These are phyloP conservation scores for Salix caprea DNA, from an alignment of 345 rosid species.

Conservation along the genomic window DNA sequence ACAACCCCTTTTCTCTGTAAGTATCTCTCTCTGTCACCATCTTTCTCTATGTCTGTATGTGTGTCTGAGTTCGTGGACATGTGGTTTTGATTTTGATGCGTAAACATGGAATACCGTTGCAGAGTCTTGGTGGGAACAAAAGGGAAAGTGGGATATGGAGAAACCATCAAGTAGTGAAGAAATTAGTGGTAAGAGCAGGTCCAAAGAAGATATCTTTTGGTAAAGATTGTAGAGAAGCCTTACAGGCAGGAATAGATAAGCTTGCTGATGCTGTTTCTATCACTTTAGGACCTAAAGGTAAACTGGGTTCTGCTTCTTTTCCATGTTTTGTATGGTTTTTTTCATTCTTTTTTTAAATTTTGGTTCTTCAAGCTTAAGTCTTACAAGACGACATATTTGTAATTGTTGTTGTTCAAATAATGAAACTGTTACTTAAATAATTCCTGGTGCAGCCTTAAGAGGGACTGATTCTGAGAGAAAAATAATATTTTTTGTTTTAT, in stretches of 20 bases:
- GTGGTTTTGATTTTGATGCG: too few relatives aligned
- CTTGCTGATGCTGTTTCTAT: constrained; percentile 84
- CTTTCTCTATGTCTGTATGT: too few relatives aligned
- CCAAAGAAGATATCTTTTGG: constrained; percentile 67
- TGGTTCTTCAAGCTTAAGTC: too few relatives aligned
- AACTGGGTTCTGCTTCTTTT: not conserved
- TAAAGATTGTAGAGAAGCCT: constrained; percentile 59
- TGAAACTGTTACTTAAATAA: not conserved
- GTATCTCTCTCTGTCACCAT: too few relatives aligned
- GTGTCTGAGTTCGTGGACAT: too few relatives aligned
- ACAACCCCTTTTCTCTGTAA: too few relatives aligned
- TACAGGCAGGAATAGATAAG: constrained; percentile 82
- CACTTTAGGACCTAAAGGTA: constrained; percentile 81
- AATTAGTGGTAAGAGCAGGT: constrained; percentile 56
- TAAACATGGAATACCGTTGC: constrained; percentile 10
- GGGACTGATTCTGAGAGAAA: too few relatives aligned
- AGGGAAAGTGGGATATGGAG: constrained; percentile 23
- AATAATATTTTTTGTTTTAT: too few relatives aligned
- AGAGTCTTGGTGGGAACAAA: constrained; percentile 31
- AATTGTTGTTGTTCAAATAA: not conserved
- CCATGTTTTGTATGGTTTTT: not conserved
- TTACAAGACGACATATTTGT: too few relatives aligned
- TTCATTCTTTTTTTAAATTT: too few relatives aligned
- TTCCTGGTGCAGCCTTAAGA: not conserved
- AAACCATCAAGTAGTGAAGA: constrained; percentile 23